Evolutionary conservation across 148 eudicot species (phyloP), one percentile per base, ranked within the genome.

Genomic region (Pouteria glomerata): DNA sequence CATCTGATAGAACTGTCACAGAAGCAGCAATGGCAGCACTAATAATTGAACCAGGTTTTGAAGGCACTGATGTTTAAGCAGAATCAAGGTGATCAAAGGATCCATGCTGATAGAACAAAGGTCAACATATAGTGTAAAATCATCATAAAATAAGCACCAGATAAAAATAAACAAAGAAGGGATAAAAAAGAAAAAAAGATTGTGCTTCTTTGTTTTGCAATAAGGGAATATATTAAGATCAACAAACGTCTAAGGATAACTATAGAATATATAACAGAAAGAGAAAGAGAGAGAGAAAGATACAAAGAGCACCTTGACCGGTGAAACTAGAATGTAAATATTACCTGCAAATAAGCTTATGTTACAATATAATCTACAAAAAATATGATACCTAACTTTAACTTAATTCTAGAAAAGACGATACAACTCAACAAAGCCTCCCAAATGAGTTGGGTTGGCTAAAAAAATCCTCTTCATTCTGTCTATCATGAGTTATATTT

Each of bases 21-120:
- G 93, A 85, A 77, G 93, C 93, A 69, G 91, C 93, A 82, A 91
- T 69, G 66, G 93, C 93, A 47, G 97, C 97, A 63, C 97, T 93
- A 71, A 91, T 81, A 57, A 82, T 73, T n/a, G 93, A 88, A 72
- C 85, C 87, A 21, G 82, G 78, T 71, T 79, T 82, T 68, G 97
- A 91, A 62, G 85, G 80, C 66, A 74, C 73, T 57, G 89, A 82
- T 70, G 73, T 78, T 72, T 83, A 85, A 47, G 76, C 78, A 73
- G 72, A 83, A 51, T 85, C 77, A 45, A 91, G 81, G 75, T 58
- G 78, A 69, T 86, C 85, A 71, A 91, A 86, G 55, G 97, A 86
- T 73, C 97, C 93, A 83, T 81, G 81, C 89, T 85, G 72, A 76
- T 69, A 13, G 48, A 67, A 75, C 26, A 70, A 18, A 63, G 60